These are phyloP conservation scores for Candolleomyces aberdarensis DNA, from an alignment of 768 basidiomycete species.

Conservation along the genomic window DNA sequence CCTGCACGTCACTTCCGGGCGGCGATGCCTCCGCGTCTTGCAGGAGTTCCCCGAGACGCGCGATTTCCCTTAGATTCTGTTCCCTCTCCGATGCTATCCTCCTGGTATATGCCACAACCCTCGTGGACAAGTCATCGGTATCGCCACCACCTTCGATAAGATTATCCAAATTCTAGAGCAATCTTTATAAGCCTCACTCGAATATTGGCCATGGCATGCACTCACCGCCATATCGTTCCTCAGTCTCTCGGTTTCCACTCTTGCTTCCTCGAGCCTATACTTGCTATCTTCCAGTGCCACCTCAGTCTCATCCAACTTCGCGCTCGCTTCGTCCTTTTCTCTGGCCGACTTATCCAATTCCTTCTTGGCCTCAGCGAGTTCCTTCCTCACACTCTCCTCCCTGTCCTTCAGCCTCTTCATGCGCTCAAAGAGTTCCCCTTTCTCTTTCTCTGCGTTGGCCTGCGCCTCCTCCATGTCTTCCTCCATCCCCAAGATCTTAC, in stretches of 20 bases:
- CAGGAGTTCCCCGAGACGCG: background rate
- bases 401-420: conserved; percentile 70
- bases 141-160: conserved; percentile 41
- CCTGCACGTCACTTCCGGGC: conserved; percentile 39
- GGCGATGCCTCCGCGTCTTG: background rate
- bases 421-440: conserved; percentile 55
- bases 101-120: conserved; percentile 8
- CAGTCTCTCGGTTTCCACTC: conserved; percentile 82
- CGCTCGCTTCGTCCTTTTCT: conserved; percentile 58
- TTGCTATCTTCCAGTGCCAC: conserved; percentile 87
- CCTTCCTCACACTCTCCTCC: conserved; percentile 67
- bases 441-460: conserved; percentile 71
- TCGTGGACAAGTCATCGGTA: conserved; percentile 32
- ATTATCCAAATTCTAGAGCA: conserved; percentile 61
- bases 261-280: conserved; percentile 81
- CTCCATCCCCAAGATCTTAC: conserved; percentile 71
- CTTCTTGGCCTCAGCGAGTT: conserved; percentile 62
- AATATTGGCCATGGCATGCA: background rate
- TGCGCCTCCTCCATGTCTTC: conserved; percentile 81
- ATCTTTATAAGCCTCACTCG: background rate
- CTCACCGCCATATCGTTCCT: conserved; percentile 75
- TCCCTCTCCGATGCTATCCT: conserved; percentile 5
- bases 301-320: conserved; percentile 80
- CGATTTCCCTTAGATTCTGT: conserved; percentile 7
- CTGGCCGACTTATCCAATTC: conserved; percentile 62